phyloP scores from a whole-genome alignment of 1,284 basidiomycete genomes.

The Boletellus deceptivus region DNA sequence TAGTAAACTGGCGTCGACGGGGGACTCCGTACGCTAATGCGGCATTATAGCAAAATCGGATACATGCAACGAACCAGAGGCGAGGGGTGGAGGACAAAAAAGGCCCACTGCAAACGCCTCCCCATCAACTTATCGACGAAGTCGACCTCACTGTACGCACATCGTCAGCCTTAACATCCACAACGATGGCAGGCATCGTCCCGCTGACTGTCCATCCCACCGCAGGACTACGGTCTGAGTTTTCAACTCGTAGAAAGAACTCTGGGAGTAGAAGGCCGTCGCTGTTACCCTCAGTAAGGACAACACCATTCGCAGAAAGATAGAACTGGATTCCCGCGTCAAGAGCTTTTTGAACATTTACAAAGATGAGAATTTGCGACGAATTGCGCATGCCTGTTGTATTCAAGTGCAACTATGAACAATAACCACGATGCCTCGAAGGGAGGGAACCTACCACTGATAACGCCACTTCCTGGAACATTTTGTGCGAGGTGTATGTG shows the following conservation, averaged over 20 bases:
- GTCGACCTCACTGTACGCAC: neutral
- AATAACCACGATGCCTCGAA: neutral
- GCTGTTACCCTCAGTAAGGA: conserved; percentile 73
- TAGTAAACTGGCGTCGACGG: no score
- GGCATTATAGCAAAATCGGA: no score
- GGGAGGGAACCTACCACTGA: conserved; percentile 60
- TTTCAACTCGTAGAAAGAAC: conserved; percentile 66
- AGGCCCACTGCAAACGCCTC: neutral
- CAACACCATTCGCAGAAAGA: conserved; percentile 80
- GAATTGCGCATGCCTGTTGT: conserved; percentile 71
- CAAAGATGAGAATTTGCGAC: conserved; percentile 72
- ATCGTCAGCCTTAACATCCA: conserved; percentile 1
- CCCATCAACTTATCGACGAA: neutral
- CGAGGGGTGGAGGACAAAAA: neutral
- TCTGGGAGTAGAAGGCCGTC: conserved; percentile 52
- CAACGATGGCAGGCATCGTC: neutral
- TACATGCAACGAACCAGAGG: no score
- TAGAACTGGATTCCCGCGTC: conserved; percentile 70
- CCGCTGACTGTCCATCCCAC: conserved; percentile 34
- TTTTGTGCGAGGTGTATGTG: conserved; percentile 88
- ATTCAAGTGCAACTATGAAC: neutral
- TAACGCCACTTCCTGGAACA: conserved; percentile 57
- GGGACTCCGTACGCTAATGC: no score
- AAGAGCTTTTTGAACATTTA: conserved; percentile 72
- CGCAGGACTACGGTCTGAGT: conserved; percentile 32